Evolutionary conservation across 1,139 yeast species (phyloP).

Genomic region (Suhomyces maxii): DNA sequence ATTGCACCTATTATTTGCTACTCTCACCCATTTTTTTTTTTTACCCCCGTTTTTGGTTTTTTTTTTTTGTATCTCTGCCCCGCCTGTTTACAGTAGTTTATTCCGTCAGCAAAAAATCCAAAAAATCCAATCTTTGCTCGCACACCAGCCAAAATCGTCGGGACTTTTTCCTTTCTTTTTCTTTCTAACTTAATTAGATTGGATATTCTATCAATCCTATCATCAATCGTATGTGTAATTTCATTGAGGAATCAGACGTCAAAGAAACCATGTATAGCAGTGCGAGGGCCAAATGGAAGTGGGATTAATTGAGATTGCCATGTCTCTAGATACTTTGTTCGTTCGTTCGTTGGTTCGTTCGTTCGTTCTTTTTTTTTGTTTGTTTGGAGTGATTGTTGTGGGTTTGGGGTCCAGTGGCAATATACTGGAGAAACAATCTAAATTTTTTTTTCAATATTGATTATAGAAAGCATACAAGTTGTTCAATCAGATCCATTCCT

Average conservation of each 20-base stretch:
- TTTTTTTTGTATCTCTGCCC: conserved; percentile 5
- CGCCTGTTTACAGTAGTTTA: conserved; percentile 6
- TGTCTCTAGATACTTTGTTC: too few relatives aligned
- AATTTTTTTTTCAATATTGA: too few relatives aligned
- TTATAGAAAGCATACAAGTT: too few relatives aligned
- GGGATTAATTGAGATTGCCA: too few relatives aligned
- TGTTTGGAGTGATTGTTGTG: not conserved
- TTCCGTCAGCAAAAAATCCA: conserved; percentile 8
- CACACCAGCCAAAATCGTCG: conserved; percentile 9
- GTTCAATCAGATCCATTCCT: too few relatives aligned
- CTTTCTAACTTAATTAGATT: conserved; percentile 6
- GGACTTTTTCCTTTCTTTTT: conserved; percentile 12
- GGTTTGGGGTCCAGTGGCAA: not conserved
- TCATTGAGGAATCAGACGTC: not conserved
- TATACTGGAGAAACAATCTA: too few relatives aligned
- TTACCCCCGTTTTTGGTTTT: not conserved
- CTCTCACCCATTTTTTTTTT: not conserved
- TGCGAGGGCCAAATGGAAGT: not conserved
- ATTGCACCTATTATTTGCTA: not conserved
- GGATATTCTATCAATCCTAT: conserved; percentile 10
- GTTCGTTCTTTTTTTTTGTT: too few relatives aligned
- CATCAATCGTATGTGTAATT: conserved; percentile 10
- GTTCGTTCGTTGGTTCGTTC: too few relatives aligned
- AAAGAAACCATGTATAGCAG: not conserved
- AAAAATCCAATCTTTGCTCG: conserved; percentile 10